Percentiles rank a stretch among this genome's conserved stretches.
Evolutionary conservation across 257 asterid species (phyloP).

Genomic region (Fraxinus anomala): DNA sequence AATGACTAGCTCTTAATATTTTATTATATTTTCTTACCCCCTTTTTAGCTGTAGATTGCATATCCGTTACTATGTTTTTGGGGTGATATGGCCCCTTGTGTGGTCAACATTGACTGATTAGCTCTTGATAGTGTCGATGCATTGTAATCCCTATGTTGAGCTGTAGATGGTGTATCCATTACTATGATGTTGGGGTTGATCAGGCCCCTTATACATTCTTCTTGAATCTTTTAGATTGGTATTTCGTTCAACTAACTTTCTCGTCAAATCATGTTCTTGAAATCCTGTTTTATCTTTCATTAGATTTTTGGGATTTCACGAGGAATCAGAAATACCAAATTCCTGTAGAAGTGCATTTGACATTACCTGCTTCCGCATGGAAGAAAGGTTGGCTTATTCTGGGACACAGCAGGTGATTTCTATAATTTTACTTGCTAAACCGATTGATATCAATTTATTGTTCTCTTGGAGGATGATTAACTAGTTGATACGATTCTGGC

Average conservation of each 20-base stretch:
- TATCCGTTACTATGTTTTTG: neutral
- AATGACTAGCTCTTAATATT: neutral
- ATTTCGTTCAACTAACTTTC: neutral
- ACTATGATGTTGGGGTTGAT: neutral
- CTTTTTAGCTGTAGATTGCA: neutral
- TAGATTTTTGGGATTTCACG: constrained; percentile 78
- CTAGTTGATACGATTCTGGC: neutral
- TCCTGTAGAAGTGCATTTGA: constrained; percentile 71
- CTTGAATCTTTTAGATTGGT: neutral
- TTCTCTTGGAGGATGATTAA: neutral
- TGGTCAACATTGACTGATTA: neutral
- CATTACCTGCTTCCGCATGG: constrained; percentile 75
- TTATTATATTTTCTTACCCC: neutral
- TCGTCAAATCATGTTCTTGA: neutral
- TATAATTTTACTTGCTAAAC: neutral
- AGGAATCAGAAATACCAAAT: constrained; percentile 60
- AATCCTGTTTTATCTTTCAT: constrained; percentile 3
- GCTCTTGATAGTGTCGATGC: neutral
- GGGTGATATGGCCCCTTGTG: neutral
- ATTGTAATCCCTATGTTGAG: neutral
- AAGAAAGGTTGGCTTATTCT: constrained; percentile 71
- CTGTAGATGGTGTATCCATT: neutral
- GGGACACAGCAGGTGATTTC: constrained; percentile 62
- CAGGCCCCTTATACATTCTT: neutral
- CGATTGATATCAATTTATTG: neutral